These are phyloP conservation scores for Mycena chlorophos DNA, from an alignment of 768 basidiomycete genomes.

Conservation along the genomic window DNA sequence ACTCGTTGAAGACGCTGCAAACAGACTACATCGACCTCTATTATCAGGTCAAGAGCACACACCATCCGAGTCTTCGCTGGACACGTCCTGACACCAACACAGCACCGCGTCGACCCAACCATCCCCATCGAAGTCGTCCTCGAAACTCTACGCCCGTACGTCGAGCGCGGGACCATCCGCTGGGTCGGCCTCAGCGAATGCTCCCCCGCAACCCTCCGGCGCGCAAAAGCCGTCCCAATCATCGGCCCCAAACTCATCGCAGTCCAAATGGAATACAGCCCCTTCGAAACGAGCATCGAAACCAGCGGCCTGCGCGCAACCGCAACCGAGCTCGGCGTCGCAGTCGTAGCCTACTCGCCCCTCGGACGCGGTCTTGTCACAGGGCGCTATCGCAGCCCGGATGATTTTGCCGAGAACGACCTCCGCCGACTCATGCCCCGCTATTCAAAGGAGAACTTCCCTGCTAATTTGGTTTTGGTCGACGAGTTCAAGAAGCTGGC, in stretches of 20 bases:
- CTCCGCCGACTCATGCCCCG: slow-evolving; percentile 30
- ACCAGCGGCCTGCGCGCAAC: slow-evolving; percentile 25
- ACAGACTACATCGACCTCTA: slow-evolving; percentile 33
- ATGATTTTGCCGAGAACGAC: slow-evolving; percentile 32
- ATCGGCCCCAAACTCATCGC: slow-evolving; percentile 27
- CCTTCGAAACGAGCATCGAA: slow-evolving; percentile 22
- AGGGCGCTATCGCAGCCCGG: slow-evolving; percentile 20
- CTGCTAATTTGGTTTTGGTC: slow-evolving; percentile 35
- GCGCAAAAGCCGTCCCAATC: slow-evolving; percentile 29
- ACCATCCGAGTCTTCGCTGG: background rate
- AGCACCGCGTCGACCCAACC: slow-evolving; percentile 22
- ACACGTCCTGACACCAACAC: background rate
- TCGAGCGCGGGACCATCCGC: slow-evolving; percentile 30
- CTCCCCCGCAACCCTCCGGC: slow-evolving; percentile 27
- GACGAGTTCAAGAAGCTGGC: slow-evolving; percentile 34
- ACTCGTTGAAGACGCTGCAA: slow-evolving; percentile 32
- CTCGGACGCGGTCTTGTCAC: slow-evolving; percentile 38
- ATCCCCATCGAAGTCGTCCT: slow-evolving; percentile 29
- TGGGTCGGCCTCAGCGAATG: slow-evolving; percentile 35
- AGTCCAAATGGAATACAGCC: slow-evolving; percentile 31
- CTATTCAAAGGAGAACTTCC: slow-evolving; percentile 34
- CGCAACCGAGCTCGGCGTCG: slow-evolving; percentile 30
- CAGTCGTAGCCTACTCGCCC: slow-evolving; percentile 32
- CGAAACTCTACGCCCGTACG: slow-evolving; percentile 17
- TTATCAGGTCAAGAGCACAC: slow-evolving; percentile 28